Evolutionary conservation across 495 filamentous ascomycete genomes (phyloP), one percentile per base, ranked within the genome.

Genomic region (Tuber calosporum): DNA sequence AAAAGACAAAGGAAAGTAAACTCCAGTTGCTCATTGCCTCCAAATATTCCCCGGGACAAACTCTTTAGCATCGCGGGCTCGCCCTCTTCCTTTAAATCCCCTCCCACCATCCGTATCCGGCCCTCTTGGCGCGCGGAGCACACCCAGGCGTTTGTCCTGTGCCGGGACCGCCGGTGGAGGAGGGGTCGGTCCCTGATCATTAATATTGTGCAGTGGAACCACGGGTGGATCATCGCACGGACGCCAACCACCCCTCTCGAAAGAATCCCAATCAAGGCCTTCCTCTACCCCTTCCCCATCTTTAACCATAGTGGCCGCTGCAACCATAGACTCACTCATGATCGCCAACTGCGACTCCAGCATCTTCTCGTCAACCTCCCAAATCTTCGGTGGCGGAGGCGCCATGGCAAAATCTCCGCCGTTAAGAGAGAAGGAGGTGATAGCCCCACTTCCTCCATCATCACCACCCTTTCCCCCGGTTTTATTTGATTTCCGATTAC

Each of bases 261-360:
- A 81, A 34, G 73, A 73, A 58, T 81, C 79, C 79, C 79, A 81
- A 68, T 81, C 78, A 9, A 81, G 67, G 1, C 79, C 78, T 15
- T 67, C 71, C 2, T 68, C 68, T 1, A 58, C 69, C n/a, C 71
- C 73, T 11, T 74, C 41, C 39, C 45, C 70, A 45, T 67, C 48
- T n/a, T 72, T 38, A 66, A 40, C 58, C 69, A 30, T 13, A 68
- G 30, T 39, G 72, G 20, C 66, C 67, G 48, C 70, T 40, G 26
- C 69, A 39, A 4, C 53, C 41, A 4, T 67, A 67, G 37, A 40
- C 70, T 26, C 66, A 40, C 42, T 17, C 7, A 36, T 36, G 36
- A 3, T 30, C 36, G 37, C 48, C n/a, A 77, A 48, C 79, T 81
- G 79, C 34, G 72, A 75, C 69, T 81, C 79, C 13, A 81, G 69